Evolutionary conservation across 441 rosid species (phyloP).

Genomic region (Jatropha multifida): DNA sequence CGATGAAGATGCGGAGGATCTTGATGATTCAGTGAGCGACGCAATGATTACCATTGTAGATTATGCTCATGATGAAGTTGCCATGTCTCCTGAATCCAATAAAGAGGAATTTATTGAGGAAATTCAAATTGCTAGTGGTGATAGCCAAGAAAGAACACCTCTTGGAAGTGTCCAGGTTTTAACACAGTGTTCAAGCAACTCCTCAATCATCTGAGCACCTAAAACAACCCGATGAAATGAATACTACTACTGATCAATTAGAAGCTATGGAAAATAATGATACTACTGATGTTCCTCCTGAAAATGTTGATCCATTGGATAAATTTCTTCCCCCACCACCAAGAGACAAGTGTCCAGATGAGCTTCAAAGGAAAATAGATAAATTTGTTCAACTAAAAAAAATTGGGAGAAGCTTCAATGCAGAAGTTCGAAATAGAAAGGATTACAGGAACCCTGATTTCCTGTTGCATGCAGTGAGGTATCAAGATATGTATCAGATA

Average conservation of each 20-base stretch:
- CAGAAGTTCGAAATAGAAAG: conserved; percentile 89
- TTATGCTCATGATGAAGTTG: conserved; percentile 69
- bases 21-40: conserved; percentile 34
- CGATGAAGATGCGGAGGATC: conserved; percentile 90
- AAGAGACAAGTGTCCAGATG: conserved; percentile 64
- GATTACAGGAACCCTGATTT: conserved; percentile 97
- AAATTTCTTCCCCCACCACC: conserved; percentile 74
- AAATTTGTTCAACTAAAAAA: conserved; percentile 75
- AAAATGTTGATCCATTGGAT: conserved; percentile 56
- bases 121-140: conserved; percentile 35
- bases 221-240: conserved; percentile 43
- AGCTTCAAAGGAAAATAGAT: conserved; percentile 72
- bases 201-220: conserved; percentile 44
- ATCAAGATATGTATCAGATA: conserved; percentile 91
- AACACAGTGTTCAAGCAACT: conserved; percentile 43
- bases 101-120: conserved; percentile 47
- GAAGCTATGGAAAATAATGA: conserved; percentile 46
- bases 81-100: conserved; percentile 71
- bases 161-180: conserved; percentile 38
- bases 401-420: conserved; percentile 90
- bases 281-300: conserved; percentile 34
- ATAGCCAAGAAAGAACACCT: conserved; percentile 35
- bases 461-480: conserved; percentile 86
- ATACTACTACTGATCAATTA: conserved; percentile 32
- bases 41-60: conserved; percentile 52